These are phyloP conservation scores for Aegilops umbellulata DNA, from an alignment of 176 grass and related monocot genomes.

Conservation along the genomic window DNA sequence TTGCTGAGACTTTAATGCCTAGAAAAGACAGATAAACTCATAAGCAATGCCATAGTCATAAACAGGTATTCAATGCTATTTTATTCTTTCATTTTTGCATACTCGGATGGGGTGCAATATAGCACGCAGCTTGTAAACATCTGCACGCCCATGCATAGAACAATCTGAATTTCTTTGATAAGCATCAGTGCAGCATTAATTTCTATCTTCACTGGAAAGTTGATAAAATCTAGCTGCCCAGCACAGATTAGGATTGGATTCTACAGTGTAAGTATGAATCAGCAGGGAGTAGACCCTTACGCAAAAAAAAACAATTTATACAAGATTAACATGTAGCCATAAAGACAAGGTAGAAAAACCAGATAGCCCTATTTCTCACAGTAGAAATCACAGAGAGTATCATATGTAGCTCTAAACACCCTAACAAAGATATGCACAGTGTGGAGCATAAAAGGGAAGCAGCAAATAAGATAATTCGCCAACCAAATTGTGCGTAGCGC, in stretches of 20 bases:
- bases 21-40: neutral
- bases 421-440: neutral
- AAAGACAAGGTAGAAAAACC: neutral
- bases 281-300: neutral
- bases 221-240: neutral
- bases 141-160: neutral
- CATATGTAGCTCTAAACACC: neutral
- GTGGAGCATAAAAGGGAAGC: neutral
- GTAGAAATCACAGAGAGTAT: neutral
- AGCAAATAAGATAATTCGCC: neutral
- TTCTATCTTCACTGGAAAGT: neutral
- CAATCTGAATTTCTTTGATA: neutral
- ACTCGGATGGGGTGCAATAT: neutral
- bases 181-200: neutral
- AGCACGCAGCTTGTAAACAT: neutral
- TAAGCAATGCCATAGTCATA: neutral
- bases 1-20: neutral
- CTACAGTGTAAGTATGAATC: neutral
- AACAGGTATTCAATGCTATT: neutral
- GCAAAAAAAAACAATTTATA: neutral
- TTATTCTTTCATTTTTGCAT: neutral
- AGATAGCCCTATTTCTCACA: neutral
- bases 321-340: neutral
- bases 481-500: neutral
- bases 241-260: neutral